Conservation (phyloP, 371 early-diverging fungal species). For the Mortierella sp. region DNA sequence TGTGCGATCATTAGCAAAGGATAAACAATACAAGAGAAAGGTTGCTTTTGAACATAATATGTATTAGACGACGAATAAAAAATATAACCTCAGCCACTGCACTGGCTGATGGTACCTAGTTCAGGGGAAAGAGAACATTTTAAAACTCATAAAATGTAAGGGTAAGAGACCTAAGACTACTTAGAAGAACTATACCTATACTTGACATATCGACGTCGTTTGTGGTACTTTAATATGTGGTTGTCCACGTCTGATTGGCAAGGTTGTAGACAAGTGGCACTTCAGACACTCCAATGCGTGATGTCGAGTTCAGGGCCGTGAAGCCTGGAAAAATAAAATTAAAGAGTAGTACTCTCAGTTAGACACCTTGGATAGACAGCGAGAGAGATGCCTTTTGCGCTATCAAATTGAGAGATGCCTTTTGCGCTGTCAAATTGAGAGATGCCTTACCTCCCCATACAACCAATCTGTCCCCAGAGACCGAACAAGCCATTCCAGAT, state of each 20-base stretch:
- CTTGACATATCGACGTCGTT: no score
- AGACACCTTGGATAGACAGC: background rate
- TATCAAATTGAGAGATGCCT: background rate
- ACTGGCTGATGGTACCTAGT: no score
- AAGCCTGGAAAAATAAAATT: background rate
- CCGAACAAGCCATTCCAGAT: conserved; percentile 14
- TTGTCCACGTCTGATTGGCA: background rate
- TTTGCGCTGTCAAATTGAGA: background rate
- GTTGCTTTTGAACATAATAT: no score
- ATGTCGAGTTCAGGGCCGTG: background rate
- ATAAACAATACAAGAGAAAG: no score
- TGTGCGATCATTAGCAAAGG: no score
- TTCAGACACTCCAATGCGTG: background rate
- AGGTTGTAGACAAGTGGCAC: background rate
- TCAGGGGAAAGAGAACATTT: no score
- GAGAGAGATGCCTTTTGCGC: background rate
- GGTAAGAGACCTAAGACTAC: no score
- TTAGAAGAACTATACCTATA: no score
- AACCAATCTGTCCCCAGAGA: conserved; percentile 17
- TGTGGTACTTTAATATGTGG: background rate
- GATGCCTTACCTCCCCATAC: conserved; percentile 21
- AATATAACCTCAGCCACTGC: no score
- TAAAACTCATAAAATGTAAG: no score
- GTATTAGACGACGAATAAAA: no score
- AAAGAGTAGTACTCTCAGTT: background rate